A percentile compares a stretch with the other conserved stretches of the same genome.
Conservation (phyloP, 768 basidiomycete genomes). For the Hysterangium stoloniferum region DNA sequence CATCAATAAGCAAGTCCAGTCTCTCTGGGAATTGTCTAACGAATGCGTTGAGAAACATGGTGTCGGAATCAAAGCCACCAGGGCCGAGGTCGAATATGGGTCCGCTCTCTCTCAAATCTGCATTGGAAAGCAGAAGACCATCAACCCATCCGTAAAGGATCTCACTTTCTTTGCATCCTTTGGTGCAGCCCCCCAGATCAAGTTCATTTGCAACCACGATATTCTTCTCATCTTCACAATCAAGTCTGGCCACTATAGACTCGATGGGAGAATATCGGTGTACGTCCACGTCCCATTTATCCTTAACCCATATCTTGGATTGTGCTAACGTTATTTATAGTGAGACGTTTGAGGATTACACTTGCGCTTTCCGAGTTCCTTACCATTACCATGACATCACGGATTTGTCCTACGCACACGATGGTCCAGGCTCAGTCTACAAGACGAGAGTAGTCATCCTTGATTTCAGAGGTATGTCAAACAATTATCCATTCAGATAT, state of each 20-base stretch:
- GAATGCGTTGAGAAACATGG: slow-evolving; percentile 13
- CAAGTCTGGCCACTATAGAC: slow-evolving; percentile 18
- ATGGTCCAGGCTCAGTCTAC: too few species aligned
- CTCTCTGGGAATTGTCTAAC: slow-evolving; percentile 14
- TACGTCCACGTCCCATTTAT: background rate
- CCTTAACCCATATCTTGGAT: background rate
- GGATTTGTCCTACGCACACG: background rate
- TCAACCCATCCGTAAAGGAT: slow-evolving; percentile 7
- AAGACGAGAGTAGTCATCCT: background rate
- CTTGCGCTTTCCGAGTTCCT: slow-evolving; percentile 19
- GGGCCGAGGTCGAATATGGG: slow-evolving; percentile 14
- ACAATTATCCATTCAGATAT: background rate
- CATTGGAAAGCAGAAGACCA: slow-evolving; percentile 10
- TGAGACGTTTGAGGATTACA: slow-evolving; percentile 4
- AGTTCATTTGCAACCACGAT: slow-evolving; percentile 29
- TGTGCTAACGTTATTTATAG: slow-evolving; percentile 5
- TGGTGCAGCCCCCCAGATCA: slow-evolving; percentile 19
- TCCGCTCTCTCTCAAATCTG: slow-evolving; percentile 12
- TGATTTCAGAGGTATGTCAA: background rate
- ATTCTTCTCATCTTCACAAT: slow-evolving; percentile 20
- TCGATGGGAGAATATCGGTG: slow-evolving; percentile 13
- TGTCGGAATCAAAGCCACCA: slow-evolving; percentile 4
- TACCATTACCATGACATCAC: slow-evolving; percentile 17
- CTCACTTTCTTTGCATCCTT: slow-evolving; percentile 16
- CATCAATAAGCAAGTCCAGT: slow-evolving; percentile 15